Evolutionary conservation across 169 alveolate genomes (phyloP).

Genomic region (Eimeria tenella): DNA sequence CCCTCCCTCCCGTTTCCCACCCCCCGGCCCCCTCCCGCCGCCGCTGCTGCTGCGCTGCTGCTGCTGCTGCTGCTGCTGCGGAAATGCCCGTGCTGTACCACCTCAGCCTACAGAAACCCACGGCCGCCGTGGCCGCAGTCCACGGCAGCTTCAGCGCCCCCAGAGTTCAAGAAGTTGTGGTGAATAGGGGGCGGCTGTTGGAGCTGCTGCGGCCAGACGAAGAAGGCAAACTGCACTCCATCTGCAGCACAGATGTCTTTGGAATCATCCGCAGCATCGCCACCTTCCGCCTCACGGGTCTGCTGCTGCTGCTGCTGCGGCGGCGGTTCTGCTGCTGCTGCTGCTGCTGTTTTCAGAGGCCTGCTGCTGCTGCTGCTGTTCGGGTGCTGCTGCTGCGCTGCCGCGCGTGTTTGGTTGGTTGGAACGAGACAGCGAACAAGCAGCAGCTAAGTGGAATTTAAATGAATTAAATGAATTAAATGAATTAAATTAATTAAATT

Average conservation of each 20-base stretch:
- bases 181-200: conserved; percentile 95
- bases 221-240: conserved; percentile 93
- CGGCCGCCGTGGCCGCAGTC: conserved; percentile 97
- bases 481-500: background rate
- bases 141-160: conserved; percentile 99
- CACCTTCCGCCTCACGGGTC: conserved; percentile 93
- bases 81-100: conserved; percentile 96
- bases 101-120: conserved; percentile 96
- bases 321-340: too few species aligned
- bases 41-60: background rate
- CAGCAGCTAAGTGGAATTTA: too few species aligned
- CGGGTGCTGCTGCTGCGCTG: too few species aligned
- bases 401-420: too few species aligned
- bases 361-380: too few species aligned
- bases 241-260: conserved; percentile 94
- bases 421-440: too few species aligned
- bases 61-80: background rate
- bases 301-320: too few species aligned
- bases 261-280: conserved; percentile 95
- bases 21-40: background rate
- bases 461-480: too few species aligned
- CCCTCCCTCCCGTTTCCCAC: too few species aligned
- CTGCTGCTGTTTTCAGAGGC: too few species aligned
- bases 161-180: conserved; percentile 97
- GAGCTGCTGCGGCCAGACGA: conserved; percentile 96